Conservation (phyloP, 2,329 filamentous ascomycete species). For the Phialemoniopsis sp. region DNA sequence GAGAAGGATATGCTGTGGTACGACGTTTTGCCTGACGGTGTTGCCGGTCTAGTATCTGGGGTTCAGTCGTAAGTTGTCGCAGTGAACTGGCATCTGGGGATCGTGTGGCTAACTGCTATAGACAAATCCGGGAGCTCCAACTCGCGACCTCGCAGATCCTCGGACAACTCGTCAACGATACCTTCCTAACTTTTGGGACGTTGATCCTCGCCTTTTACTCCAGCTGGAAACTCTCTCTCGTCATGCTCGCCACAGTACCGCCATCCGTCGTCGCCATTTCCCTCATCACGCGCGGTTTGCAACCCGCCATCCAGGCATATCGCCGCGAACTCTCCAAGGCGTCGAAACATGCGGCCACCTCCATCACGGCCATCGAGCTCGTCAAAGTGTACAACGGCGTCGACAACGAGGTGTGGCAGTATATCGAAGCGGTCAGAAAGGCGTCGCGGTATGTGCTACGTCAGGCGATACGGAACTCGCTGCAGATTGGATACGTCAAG, state of each 20-base stretch:
- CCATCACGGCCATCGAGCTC: constrained; percentile 71
- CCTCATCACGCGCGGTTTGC: constrained; percentile 56
- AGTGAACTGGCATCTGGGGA: constrained; percentile 5
- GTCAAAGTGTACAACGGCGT: constrained; percentile 85
- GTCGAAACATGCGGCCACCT: constrained; percentile 66
- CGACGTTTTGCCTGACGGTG: constrained; percentile 67
- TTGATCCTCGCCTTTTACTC: constrained; percentile 70
- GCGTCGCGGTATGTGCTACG: constrained; percentile 49
- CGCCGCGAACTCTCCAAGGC: constrained; percentile 63
- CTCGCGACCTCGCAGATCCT: constrained; percentile 75
- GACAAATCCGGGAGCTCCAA: constrained; percentile 79
- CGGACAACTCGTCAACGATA: constrained; percentile 62
- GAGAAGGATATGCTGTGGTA: constrained; percentile 78
- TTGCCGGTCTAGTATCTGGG: constrained; percentile 65
- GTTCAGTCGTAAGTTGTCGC: constrained; percentile 64
- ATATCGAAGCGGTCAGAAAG: constrained; percentile 36
- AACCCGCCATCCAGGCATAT: constrained; percentile 65
- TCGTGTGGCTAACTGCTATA: constrained; percentile 26
- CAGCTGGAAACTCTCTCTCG: constrained; percentile 80
- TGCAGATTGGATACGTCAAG: constrained; percentile 70
- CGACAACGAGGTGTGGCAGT: constrained; percentile 63
- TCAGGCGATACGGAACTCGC: constrained; percentile 64
- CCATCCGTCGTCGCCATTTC: constrained; percentile 58
- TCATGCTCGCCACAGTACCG: constrained; percentile 71
- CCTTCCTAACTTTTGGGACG: constrained; percentile 61